Conservation (phyloP, 139 green algal genomes). For the Mychonastes homosphaera region DNA sequence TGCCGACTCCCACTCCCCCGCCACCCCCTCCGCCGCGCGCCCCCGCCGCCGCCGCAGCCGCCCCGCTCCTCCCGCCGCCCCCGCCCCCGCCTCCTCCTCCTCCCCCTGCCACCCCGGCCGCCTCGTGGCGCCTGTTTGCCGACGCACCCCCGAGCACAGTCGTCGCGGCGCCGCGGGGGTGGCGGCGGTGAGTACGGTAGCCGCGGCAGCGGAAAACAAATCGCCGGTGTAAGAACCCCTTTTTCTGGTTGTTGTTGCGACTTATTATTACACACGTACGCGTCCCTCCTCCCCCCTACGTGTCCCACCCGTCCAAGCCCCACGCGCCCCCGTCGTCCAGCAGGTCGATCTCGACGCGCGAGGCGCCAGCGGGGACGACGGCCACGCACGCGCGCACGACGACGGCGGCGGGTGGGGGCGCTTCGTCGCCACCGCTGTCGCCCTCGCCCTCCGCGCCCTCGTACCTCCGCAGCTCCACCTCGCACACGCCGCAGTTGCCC, state of each 20-base stretch:
- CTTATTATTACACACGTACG: background rate
- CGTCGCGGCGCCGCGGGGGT: background rate
- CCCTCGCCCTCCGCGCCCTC: background rate
- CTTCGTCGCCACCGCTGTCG: background rate
- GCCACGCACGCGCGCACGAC: slow-evolving; percentile 1
- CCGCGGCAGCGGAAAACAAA: background rate
- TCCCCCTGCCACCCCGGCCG: no score
- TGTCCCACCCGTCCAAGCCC: slow-evolving; percentile 6
- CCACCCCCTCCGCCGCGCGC: no score
- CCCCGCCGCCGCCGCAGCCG: no score
- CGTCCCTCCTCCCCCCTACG: background rate
- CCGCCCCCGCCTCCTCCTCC: no score
- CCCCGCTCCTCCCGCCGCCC: no score
- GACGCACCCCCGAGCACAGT: background rate
- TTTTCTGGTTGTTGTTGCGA: background rate
- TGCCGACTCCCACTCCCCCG: no score
- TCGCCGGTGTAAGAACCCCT: background rate
- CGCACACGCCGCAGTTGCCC: slow-evolving; percentile 1
- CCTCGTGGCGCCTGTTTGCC: no score
- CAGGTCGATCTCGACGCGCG: background rate
- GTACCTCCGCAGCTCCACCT: background rate
- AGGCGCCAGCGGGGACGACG: background rate
- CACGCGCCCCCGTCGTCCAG: background rate
- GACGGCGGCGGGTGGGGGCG: background rate
- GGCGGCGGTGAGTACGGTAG: background rate